Evolutionary conservation across 164 flowering plant species (phyloP), one percentile per base, ranked within the genome.

Genomic region (Platanus orientalis): DNA sequence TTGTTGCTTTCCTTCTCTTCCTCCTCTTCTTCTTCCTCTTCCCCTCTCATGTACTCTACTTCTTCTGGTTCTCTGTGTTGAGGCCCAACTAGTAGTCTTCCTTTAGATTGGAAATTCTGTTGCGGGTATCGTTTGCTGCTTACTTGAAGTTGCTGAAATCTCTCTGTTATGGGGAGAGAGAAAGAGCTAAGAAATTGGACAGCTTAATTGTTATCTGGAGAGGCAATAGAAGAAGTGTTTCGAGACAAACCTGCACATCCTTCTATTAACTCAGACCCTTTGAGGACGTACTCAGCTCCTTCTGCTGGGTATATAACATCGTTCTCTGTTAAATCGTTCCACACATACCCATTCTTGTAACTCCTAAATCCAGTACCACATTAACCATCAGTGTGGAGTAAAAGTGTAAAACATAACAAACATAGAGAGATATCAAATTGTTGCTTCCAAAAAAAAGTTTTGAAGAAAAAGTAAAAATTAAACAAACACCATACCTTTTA

Each of bases 251-350:
- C 86, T 55, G 84, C 68, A 62, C 78, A 75, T 4, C 75, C 80
- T 64, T 82, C 79, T 21, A 85, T 68, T 1, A 92, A 51, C 63
- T 88, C 90, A 27, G 98, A 93, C 1, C 97, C 98, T 71, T 93
- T 93, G 63, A 93, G 96, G 0, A 93, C 86, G 58, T 83, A 88
- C 61, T 93, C 98, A 32, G 83, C 28, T 21, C 47, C 21, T 3
- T 56, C 13, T 12, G 59, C 9, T 27, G 32, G 58, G 13, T 54
- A 54, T 1, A 54, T 54, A 7, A 26, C 34, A 19, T 54, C 57
- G 27, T 54, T 25, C n/a, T 54, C 57, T 25, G 57, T 12, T 17
- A 54, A 26, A 28, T 54, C 58, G 19, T 54, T 56, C 21, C 21
- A 56, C 4, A 56, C 45, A 32, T 56, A 56, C 25, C 59, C 40